Evolutionary conservation across 1,284 basidiomycete species (phyloP).

Genomic region (Phlebopus sp.): DNA sequence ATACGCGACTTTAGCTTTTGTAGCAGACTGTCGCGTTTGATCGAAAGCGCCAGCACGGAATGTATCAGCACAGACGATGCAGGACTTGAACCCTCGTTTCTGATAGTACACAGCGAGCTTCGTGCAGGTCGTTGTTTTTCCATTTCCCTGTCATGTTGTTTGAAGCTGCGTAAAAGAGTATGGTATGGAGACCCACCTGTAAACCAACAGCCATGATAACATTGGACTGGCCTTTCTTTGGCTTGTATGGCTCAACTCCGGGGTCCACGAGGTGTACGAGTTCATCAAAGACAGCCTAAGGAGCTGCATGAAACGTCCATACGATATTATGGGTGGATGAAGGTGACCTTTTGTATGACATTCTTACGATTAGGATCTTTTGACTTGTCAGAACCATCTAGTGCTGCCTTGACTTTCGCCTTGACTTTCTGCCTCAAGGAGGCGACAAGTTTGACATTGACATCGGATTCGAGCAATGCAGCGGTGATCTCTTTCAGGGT

Average conservation of each 20-base stretch:
- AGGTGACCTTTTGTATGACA: constrained; percentile 80
- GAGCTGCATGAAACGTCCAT: constrained; percentile 6
- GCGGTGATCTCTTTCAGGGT: constrained; percentile 94
- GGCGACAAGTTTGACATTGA: constrained; percentile 96
- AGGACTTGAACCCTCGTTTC: constrained; percentile 96
- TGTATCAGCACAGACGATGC: constrained; percentile 98
- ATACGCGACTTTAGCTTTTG: constrained; percentile 98
- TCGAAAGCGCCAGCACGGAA: constrained; percentile 99
- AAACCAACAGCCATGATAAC: constrained; percentile 98
- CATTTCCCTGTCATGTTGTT: constrained; percentile 72
- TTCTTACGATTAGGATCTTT: constrained; percentile 84
- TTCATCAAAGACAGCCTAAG: constrained; percentile 93
- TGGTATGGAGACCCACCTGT: constrained; percentile 53
- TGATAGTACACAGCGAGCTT: constrained; percentile 98
- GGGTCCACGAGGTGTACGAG: constrained; percentile 95
- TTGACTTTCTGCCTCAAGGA: constrained; percentile 88
- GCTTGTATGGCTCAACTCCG: constrained; percentile 92
- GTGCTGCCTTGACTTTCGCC: constrained; percentile 73
- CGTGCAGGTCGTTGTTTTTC: constrained; percentile 98
- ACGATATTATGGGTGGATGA: neutral
- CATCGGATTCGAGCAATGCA: constrained; percentile 94
- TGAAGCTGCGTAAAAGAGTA: constrained; percentile 7
- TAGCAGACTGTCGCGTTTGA: constrained; percentile 93
- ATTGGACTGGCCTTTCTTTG: constrained; percentile 92
- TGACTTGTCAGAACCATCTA: constrained; percentile 73